phyloP scores from a whole-genome alignment of 164 flowering plant genomes.

The Magnolia kwangsiensis region DNA sequence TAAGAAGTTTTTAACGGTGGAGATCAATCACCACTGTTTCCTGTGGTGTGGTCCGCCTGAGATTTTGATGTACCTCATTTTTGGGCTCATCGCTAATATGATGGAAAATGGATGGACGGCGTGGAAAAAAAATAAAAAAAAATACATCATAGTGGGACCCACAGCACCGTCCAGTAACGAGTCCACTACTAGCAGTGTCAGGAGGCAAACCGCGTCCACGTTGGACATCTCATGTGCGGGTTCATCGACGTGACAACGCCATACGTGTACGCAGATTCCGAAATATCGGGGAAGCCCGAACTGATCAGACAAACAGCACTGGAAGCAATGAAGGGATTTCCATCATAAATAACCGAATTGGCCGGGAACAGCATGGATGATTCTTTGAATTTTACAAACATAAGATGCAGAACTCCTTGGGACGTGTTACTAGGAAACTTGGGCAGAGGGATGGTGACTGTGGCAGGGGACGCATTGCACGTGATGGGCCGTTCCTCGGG shows the following conservation, averaged over 20 bases:
- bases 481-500: constrained; percentile 37
- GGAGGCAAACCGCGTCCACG: no score
- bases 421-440: constrained; percentile 19
- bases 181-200: no score
- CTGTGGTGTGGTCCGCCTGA: no score
- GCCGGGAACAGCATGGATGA: constrained; percentile 18
- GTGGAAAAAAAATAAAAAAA: no score
- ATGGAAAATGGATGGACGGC: no score
- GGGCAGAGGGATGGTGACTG: constrained; percentile 23
- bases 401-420: constrained; percentile 33
- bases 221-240: no score
- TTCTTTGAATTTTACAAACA: constrained; percentile 12
- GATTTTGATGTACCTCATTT: no score
- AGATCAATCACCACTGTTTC: no score
- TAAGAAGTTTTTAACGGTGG: no score
- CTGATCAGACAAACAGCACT: constrained; percentile 17
- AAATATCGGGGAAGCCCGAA: constrained; percentile 15
- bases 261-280: constrained; percentile 20
- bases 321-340: constrained; percentile 17
- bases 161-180: no score
- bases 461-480: constrained; percentile 47
- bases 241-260: neutral
- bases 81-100: no score
- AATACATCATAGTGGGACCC: no score
- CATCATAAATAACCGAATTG: constrained; percentile 23